A percentile compares a stretch with the other conserved stretches of the same genome.
phyloP scores from a whole-genome alignment of 106 monocot species.

The Alisma plantagoaquatica region DNA sequence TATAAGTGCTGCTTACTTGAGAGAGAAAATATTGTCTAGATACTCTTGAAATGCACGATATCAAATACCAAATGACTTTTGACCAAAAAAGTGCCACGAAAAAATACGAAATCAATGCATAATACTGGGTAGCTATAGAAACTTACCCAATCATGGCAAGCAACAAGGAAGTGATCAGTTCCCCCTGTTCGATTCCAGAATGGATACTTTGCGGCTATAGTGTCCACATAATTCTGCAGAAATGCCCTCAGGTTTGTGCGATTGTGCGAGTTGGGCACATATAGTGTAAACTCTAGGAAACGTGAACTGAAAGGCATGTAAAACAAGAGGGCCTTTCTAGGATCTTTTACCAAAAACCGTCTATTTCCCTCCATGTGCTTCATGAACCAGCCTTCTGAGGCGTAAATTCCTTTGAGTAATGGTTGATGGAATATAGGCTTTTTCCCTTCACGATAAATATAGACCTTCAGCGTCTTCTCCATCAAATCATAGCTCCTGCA shows the following conservation, averaged over 20 bases:
- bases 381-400: conserved; percentile 76
- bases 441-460: conserved; percentile 51
- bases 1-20: too few relatives aligned
- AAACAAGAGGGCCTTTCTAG: conserved; percentile 53
- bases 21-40: too few relatives aligned
- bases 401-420: conserved; percentile 45
- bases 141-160: conserved; percentile 68
- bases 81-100: too few relatives aligned
- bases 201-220: conserved; percentile 36
- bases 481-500: conserved; percentile 62
- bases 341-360: conserved; percentile 31
- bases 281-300: conserved; percentile 18
- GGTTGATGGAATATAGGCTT: conserved; percentile 53
- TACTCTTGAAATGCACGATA: too few relatives aligned
- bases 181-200: conserved; percentile 64
- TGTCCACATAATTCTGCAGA: conserved; percentile 28
- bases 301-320: conserved; percentile 62
- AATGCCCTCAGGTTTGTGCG: conserved; percentile 17
- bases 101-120: too few relatives aligned
- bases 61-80: too few relatives aligned
- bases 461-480: conserved; percentile 45
- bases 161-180: conserved; percentile 52
- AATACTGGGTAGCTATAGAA: not conserved
- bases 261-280: conserved; percentile 21
- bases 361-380: conserved; percentile 36